Base-by-base conservation (phyloP, 768 basidiomycete species). In the Cystofilobasidium capitatum region DNA sequence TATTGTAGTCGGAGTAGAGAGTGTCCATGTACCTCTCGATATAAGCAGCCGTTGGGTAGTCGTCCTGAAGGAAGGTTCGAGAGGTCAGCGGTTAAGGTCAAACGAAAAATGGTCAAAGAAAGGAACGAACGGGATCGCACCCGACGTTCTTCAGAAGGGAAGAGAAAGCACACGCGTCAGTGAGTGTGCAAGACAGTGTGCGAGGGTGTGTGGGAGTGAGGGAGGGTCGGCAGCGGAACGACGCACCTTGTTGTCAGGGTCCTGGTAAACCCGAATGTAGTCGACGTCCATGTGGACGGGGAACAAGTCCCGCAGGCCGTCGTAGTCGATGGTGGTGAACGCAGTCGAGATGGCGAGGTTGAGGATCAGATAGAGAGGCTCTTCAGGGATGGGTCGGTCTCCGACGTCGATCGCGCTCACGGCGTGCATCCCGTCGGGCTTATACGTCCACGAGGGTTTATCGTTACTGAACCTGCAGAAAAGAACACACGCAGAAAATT, bases 301-400 rank as follows among this genome's bases (percentile, higher is more conserved):
- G 60, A 58, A 60, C 26, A 66, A 44, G 7, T 16, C 36, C 20
- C 37, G 20, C 17, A 67, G 31, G 0, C 60, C 64, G 7, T 59
- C 66, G 45, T 47, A 71, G 78, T 96, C 86, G 60, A 92, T 84
- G 5, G 76, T 71, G 13, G 85, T 86, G 72, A 96, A 96, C 76
- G 87, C 88, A 62, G 79, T 78, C 4, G 89, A 91, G 77, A 94
- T 42, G 20, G 10, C 40, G 10, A 42, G 20, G 40, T 42, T 42
- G 40, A 42, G 10, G 40, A 42, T 42, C 40, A 42, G 10, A 42
- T 10, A 55, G 29, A 55, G 2, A 8, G 51, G 51, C 29, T 55
- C 51, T n/a, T 33, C 29, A 8, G 51, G 51, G 51, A 55, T 33
- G 3, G 51, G 51, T 1, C 51, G 26, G 5, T 31, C 51, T 10